Percentiles rank a stretch among this genome's conserved stretches.
Conservation (phyloP, 2,329 filamentous ascomycete genomes). For the Rutstroemia sp. region DNA sequence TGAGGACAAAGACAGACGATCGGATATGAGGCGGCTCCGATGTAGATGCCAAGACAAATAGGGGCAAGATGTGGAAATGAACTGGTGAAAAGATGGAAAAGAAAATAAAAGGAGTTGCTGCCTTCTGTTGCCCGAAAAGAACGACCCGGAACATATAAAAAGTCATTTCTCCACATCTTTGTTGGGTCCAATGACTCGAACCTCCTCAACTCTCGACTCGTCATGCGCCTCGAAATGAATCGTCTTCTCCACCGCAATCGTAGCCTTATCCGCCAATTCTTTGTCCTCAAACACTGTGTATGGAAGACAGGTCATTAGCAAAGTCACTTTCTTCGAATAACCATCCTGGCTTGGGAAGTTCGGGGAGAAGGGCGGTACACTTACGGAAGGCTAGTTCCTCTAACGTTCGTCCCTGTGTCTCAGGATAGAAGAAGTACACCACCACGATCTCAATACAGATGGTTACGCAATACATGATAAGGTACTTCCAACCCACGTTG, state of each 20-base stretch:
- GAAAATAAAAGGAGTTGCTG: too few relatives aligned
- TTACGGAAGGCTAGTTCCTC: slow-evolving; percentile 39
- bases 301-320: slow-evolving; percentile 1
- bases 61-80: too few relatives aligned
- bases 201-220: not conserved
- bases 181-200: too few relatives aligned
- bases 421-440: slow-evolving; percentile 38
- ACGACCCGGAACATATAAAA: too few relatives aligned
- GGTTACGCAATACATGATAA: slow-evolving; percentile 37
- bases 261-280: slow-evolving; percentile 29
- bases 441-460: slow-evolving; percentile 34
- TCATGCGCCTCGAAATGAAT: slow-evolving; percentile 20
- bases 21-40: too few relatives aligned
- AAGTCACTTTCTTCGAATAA: too few relatives aligned
- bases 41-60: too few relatives aligned
- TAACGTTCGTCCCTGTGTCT: slow-evolving; percentile 35
- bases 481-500: slow-evolving; percentile 18
- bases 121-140: too few relatives aligned
- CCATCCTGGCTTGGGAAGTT: too few relatives aligned
- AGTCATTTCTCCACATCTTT: too few relatives aligned
- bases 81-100: too few relatives aligned
- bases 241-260: slow-evolving; percentile 31
- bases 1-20: too few relatives aligned
- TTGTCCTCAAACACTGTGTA: slow-evolving; percentile 31
- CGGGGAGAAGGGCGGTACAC: slow-evolving; percentile 2